These are phyloP conservation scores for Fusarium ambrosium DNA, from an alignment of 2,329 filamentous ascomycete genomes.

Conservation along the genomic window DNA sequence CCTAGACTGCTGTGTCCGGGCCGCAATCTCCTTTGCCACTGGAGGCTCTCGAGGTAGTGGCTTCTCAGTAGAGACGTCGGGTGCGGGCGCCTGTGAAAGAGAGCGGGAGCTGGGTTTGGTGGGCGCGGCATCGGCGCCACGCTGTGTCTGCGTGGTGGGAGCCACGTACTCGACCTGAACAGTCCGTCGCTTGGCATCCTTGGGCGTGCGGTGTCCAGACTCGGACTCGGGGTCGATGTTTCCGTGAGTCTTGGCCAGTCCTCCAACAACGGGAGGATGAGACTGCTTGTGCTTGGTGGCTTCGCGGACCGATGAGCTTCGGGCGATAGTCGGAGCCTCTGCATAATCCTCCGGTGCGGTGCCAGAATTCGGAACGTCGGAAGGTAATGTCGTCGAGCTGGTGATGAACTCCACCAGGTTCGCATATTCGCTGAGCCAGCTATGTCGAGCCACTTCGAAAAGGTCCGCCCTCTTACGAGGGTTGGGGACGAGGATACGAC, in stretches of 20 bases:
- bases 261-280: slow-evolving; percentile 66
- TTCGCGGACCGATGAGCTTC: slow-evolving; percentile 94
- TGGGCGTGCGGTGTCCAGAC: slow-evolving; percentile 70
- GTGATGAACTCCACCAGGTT: slow-evolving; percentile 97
- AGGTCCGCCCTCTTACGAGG: slow-evolving; percentile 94
- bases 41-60: slow-evolving; percentile 71
- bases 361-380: slow-evolving; percentile 86
- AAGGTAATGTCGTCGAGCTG: slow-evolving; percentile 89
- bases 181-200: slow-evolving; percentile 92
- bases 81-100: slow-evolving; percentile 59
- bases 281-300: slow-evolving; percentile 76
- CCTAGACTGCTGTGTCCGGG: slow-evolving; percentile 53
- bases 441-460: slow-evolving; percentile 97
- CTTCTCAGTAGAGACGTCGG: slow-evolving; percentile 63
- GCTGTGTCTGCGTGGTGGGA: slow-evolving; percentile 85
- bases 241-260: slow-evolving; percentile 79
- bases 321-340: slow-evolving; percentile 75
- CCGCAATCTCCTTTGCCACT: slow-evolving; percentile 58
- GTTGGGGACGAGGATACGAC: slow-evolving; percentile 94
- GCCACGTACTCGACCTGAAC: slow-evolving; percentile 98
- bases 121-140: slow-evolving; percentile 64
- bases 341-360: slow-evolving; percentile 68
- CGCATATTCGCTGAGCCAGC: slow-evolving; percentile 98
- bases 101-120: slow-evolving; percentile 45
- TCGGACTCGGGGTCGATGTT: slow-evolving; percentile 78